Evolutionary conservation across 1,284 basidiomycete genomes (phyloP).

Genomic region (Irpex lacteus): DNA sequence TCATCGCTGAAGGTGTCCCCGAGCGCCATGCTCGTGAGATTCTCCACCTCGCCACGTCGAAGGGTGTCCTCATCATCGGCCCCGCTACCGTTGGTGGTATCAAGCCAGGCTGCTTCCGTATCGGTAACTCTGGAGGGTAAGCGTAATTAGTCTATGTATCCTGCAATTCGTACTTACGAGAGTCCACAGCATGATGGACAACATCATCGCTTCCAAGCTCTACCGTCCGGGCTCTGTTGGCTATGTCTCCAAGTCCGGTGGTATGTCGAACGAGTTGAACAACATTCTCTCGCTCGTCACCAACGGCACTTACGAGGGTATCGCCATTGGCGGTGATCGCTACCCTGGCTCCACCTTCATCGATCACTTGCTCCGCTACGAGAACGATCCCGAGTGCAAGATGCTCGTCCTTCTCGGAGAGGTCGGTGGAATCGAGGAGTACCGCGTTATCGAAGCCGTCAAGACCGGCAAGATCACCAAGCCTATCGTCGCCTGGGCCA

Average conservation of each 20-base stretch:
- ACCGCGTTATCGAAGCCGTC: conserved; percentile 98
- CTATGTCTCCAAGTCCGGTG: conserved; percentile 99
- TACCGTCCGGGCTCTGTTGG: conserved; percentile 97
- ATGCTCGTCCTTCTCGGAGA: conserved; percentile 98
- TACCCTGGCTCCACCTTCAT: conserved; percentile 99
- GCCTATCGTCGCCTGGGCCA: conserved; percentile 99
- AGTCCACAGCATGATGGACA: conserved; percentile 92
- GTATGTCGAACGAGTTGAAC: conserved; percentile 99
- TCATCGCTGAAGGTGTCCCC: conserved; percentile 99
- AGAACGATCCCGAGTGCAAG: conserved; percentile 97
- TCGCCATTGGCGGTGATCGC: conserved; percentile 98
- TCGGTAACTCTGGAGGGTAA: conserved; percentile 96
- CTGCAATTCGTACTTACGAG: conserved; percentile 11
- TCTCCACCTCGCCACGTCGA: conserved; percentile 83
- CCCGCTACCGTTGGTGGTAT: conserved; percentile 99
- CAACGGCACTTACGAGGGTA: conserved; percentile 99
- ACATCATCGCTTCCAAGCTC: conserved; percentile 98
- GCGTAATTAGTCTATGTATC: conserved; percentile 23
- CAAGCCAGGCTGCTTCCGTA: conserved; percentile 99
- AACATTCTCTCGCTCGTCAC: conserved; percentile 98
- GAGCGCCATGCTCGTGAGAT: conserved; percentile 98
- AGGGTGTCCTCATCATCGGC: conserved; percentile 93
- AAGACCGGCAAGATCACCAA: conserved; percentile 94
- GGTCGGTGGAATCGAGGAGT: conserved; percentile 98
- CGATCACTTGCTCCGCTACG: conserved; percentile 97